Percentiles rank a stretch among this genome's conserved stretches.
phyloP scores from a whole-genome alignment of 2,329 filamentous ascomycete genomes.

The Penicillium sp. region DNA sequence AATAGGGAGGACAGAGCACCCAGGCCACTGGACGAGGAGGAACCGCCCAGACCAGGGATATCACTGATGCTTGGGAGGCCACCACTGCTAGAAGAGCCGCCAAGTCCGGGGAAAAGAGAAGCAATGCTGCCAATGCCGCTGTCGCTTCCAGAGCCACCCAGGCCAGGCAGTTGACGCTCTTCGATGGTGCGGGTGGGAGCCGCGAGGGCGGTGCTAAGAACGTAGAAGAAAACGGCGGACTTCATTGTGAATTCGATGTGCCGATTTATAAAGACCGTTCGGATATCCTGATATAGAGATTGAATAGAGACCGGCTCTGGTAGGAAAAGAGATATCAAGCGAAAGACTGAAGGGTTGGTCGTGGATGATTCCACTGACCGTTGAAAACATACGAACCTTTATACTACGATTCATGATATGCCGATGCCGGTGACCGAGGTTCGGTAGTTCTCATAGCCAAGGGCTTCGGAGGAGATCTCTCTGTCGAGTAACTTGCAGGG shows the following conservation, averaged over 20 bases:
- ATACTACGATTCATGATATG: not conserved
- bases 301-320: slow-evolving; percentile 3
- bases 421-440: slow-evolving; percentile 2
- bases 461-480: not conserved
- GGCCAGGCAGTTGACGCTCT: slow-evolving; percentile 21
- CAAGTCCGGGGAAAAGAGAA: slow-evolving; percentile 8
- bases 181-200: slow-evolving; percentile 32
- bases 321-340: not conserved
- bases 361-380: not conserved
- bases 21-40: slow-evolving; percentile 1
- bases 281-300: not conserved
- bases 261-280: not conserved
- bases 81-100: not conserved
- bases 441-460: not conserved
- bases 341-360: not conserved
- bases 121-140: slow-evolving; percentile 13
- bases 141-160: slow-evolving; percentile 15
- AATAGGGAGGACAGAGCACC: not conserved
- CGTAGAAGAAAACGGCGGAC: slow-evolving; percentile 22
- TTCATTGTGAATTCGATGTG: slow-evolving; percentile 26
- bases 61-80: too few relatives aligned
- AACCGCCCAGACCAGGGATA: too few relatives aligned
- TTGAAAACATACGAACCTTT: not conserved
- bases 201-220: slow-evolving; percentile 26
- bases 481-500: not conserved